Base-by-base conservation (phyloP, 306 rosid genomes). In the Cucurbita moschata region DNA sequence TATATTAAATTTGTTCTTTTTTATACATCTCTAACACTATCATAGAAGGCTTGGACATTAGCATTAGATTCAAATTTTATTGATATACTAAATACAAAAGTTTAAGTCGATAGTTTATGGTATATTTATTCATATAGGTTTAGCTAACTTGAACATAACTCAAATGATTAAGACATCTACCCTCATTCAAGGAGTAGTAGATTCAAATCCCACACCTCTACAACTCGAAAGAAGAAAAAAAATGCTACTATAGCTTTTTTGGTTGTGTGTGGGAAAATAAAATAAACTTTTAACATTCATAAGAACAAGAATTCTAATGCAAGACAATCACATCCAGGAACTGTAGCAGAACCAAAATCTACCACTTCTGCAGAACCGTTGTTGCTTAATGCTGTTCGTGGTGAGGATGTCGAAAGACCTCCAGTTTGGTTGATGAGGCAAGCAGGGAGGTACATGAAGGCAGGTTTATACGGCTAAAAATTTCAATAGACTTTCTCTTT, bases 391-490 rank as follows among this genome's bases (percentile, higher is more conserved):
- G 96, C 96, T 26, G 97, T 84, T 81, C 89, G 90, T 56, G 96
- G 96, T 18, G 65, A 76, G 55, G 88, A 87, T 75, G 90, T 94
- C 44, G 99, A 91, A 40, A 89, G 99, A 56, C 99, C 99, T 47
- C 99, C 99, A 3, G 99, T 94, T 86, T 94, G 99, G 99, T 94
- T 94, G 64, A 94, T 94, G 99, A 87, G 99, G 83, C 99, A 94
- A 84, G 99, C 99, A 19, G 99, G 99, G 95, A 90, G 98, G 91
- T 92, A 92, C 83, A 92, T 92, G 98, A 92, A 92, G 98, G 98
- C 90, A 89, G 89, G 95, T 89, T 83, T 81, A 81, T 83, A 43
- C 77, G 66, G 69, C 77, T 81, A 77, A 26, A 44, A 38, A 18
- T 79, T 38, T 83, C 19, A 51, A 59, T 49, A 13, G 10, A 57